Evolutionary conservation across 805 yeast genomes (phyloP).

Genomic region (Cyberlindnera xishuangbannaensis): DNA sequence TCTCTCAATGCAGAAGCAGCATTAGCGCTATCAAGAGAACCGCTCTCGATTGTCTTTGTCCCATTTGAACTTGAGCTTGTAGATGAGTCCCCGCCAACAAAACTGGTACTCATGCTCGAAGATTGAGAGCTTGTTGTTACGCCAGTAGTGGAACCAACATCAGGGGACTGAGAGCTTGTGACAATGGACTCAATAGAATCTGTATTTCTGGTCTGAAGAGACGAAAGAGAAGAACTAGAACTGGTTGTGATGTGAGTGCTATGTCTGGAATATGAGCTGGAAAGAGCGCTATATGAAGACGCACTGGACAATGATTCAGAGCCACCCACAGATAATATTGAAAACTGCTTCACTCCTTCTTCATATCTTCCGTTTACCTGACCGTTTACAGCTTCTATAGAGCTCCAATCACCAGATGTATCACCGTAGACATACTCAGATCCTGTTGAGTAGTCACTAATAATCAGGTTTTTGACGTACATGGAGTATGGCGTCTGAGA

Average conservation of each 20-base stretch:
- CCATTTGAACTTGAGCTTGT: slow-evolving; percentile 2
- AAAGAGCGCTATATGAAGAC: slow-evolving; percentile 2
- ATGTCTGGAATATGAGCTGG: slow-evolving; percentile 11
- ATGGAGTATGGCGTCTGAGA: slow-evolving; percentile 62
- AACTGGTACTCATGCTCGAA: slow-evolving; percentile 1
- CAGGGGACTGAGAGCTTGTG: no score
- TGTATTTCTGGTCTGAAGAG: slow-evolving; percentile 6
- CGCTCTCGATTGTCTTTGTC: slow-evolving; percentile 3
- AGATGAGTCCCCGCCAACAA: neutral
- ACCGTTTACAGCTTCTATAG: slow-evolving; percentile 54
- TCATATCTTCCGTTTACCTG: slow-evolving; percentile 52
- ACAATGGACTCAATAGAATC: no score
- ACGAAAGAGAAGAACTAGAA: slow-evolving; percentile 3
- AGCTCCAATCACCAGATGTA: slow-evolving; percentile 51
- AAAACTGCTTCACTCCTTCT: slow-evolving; percentile 40
- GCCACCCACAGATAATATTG: slow-evolving; percentile 30
- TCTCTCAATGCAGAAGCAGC: slow-evolving; percentile 6
- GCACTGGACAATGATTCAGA: slow-evolving; percentile 14
- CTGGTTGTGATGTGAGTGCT: slow-evolving; percentile 5
- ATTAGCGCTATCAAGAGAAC: slow-evolving; percentile 9
- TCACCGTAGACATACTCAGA: slow-evolving; percentile 49
- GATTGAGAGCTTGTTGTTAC: no score
- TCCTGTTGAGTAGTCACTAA: slow-evolving; percentile 70
- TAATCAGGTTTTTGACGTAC: slow-evolving; percentile 51
- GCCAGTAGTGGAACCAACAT: no score